These are phyloP conservation scores for Fusarium coffeatum DNA, from an alignment of 2,329 filamentous ascomycete genomes.

Conservation along the genomic window DNA sequence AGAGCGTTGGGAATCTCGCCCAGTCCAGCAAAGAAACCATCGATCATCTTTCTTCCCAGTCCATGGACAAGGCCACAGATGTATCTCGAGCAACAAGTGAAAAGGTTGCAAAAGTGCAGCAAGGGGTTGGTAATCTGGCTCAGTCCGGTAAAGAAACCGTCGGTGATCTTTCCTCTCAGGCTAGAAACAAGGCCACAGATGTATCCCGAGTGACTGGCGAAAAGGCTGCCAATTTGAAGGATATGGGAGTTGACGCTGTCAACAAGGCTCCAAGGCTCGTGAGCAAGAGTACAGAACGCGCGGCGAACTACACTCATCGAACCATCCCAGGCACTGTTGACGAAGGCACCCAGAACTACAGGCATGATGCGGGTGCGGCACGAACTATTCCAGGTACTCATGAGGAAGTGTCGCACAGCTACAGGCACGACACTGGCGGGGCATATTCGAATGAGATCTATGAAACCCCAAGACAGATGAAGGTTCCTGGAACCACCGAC, in stretches of 20 bases:
- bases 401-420: not conserved
- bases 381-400: not conserved
- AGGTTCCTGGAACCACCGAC: not conserved
- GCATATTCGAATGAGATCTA: not conserved
- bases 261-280: not conserved
- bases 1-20: not conserved
- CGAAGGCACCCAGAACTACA: not conserved
- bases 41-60: not conserved
- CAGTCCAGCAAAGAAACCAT: not conserved
- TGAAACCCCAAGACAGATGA: not conserved
- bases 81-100: not conserved
- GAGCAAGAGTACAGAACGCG: not conserved
- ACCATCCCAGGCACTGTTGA: not conserved
- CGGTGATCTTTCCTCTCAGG: not conserved
- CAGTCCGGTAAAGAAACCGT: not conserved
- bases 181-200: not conserved
- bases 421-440: not conserved
- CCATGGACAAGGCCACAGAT: not conserved
- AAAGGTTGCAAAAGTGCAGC: not conserved
- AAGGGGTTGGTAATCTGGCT: not conserved
- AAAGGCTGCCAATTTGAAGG: not conserved
- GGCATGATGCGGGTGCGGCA: not conserved
- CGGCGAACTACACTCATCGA: not conserved
- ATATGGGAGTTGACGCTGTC: not conserved
- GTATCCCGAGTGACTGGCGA: not conserved